Evolutionary conservation across 2,329 filamentous ascomycete species (phyloP), one percentile per base, ranked within the genome.

Genomic region (Phialemoniopsis sp.): DNA sequence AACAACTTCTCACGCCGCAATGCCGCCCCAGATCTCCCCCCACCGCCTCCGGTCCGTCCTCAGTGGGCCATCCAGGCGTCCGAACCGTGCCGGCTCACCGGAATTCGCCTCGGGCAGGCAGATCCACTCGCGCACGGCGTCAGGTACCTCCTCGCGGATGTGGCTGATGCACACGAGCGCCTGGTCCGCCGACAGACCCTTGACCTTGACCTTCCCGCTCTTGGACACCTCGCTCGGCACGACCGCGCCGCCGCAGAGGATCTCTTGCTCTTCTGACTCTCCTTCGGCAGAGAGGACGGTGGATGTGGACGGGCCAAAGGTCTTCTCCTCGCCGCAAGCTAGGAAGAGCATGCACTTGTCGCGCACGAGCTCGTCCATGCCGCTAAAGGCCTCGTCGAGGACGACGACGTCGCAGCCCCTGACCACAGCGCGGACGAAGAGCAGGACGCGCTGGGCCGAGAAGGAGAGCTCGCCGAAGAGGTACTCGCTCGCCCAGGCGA

Each of bases 121-220:
- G 37, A 97, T 71, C 85, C 87, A 97, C 56, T 94, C 81, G 34
- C 88, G 68, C 17, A 96, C 77, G 48, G 82, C 84, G 36, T 84
- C 82, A 0, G 93, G 93, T 9, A 97, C 86, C 61, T 98, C 93
- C 52, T 95, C 89, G 46, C 82, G 82, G 44, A 91, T 74, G 64
- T 98, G 93, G 45, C 89, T 93, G 43, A 97, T 91, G 47, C 90
- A 89, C n/a, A 97, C 76, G 39, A 98, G 65, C 1, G 89, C 89
- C 63, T 97, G 91, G 16, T 78, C 61, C 1, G 80, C 68, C 2
- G 73, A 72, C 40, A 96, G 62, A 0, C 89, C 89, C 1, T 54
- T 55, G 5, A 91, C 63, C 16, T 62, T 68, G 2, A 79, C 68
- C 2, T 58, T 55, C 0, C 67, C 74, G 1, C 61, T 49, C 40